Base-by-base conservation (phyloP, 164 flowering plant species). In the Brasenia schreberi region DNA sequence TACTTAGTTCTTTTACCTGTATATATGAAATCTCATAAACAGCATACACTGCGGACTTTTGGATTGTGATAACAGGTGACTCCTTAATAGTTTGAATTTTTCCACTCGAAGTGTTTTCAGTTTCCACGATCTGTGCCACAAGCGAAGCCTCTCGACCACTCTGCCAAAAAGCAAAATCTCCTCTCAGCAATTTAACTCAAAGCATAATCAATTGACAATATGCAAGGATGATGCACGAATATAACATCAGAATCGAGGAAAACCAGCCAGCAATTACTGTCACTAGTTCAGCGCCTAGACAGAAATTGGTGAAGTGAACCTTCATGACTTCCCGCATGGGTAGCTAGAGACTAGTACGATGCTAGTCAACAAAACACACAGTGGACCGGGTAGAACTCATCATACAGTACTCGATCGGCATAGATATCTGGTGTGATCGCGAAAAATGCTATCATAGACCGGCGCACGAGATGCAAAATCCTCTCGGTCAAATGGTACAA, bases 111-210 rank as follows among this genome's bases (percentile, higher is more conserved):
- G 87, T 84, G 75, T 89, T 94, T 79, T 90, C 96, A 66, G 83
- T 92, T 71, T 93, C 98, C 52, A 82, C 95, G 12, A 93, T 63
- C 73, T 90, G 88, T 19, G 97, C 98, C 61, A 89, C 86, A 65
- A 93, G 81, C 0, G 97, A 90, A 7, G 96, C 86, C 74, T 93
- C 97, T 71, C 86, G 82, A 9, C 95, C 95, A 70, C 83, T 88
- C 97, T 90, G 75, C n/a, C 27, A 9, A 60, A 60, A 7, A 56
- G n/a, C 59, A 23, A 23, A 23, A 23, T 23, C 27, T 23, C 27
- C 2, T 0, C 27, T 23, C 27, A 23, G 27, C 27, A 23, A 23
- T 23, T 23, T 23, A 23, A 23, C 27, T 45, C 53, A 45, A 45
- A 45, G 12, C 53, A n/a, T n/a, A n/a, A n/a, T n/a, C n/a, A n/a